These are phyloP conservation scores for Atalantia buxifolia DNA, from an alignment of 345 rosid species.

Conservation along the genomic window DNA sequence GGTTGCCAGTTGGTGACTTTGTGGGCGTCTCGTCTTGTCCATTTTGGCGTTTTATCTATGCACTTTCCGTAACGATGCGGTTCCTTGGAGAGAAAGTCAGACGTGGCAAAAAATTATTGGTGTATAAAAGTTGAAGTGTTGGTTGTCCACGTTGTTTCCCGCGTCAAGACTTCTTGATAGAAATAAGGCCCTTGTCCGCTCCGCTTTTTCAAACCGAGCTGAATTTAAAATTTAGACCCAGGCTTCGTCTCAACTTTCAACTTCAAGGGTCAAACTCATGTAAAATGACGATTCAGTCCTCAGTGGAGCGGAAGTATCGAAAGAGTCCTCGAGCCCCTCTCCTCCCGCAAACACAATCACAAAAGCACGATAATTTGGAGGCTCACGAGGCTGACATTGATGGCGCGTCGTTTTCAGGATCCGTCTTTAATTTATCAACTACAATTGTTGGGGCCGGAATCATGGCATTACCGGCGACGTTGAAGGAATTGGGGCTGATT, in stretches of 20 bases:
- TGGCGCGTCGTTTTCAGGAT: conserved; percentile 58
- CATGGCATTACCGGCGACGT: conserved; percentile 66
- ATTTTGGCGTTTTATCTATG: neutral
- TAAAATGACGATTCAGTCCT: conserved; percentile 31
- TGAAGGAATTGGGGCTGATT: conserved; percentile 51
- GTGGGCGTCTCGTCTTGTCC: neutral
- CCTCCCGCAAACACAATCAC: conserved; percentile 21
- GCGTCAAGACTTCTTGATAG: conserved; percentile 2
- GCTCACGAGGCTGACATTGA: conserved; percentile 29
- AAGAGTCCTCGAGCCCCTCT: conserved; percentile 42
- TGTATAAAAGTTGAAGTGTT: neutral
- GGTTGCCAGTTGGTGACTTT: neutral
- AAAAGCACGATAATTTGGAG: conserved; percentile 14
- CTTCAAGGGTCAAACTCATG: neutral
- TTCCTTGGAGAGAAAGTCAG: neutral
- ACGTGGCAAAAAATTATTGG: conserved; percentile 11
- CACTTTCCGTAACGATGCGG: conserved; percentile 1
- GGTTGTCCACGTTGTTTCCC: conserved; percentile 13
- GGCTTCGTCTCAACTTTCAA: neutral
- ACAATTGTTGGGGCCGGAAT: conserved; percentile 66
- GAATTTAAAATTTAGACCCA: neutral
- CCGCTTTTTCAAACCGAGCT: too few species aligned
- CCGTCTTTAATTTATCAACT: conserved; percentile 67
- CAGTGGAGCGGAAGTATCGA: conserved; percentile 39
- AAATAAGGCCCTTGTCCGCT: neutral